Evolutionary conservation across 1,284 basidiomycete species (phyloP), one percentile per base, ranked within the genome.

Genomic region (Earliella scabrosa): DNA sequence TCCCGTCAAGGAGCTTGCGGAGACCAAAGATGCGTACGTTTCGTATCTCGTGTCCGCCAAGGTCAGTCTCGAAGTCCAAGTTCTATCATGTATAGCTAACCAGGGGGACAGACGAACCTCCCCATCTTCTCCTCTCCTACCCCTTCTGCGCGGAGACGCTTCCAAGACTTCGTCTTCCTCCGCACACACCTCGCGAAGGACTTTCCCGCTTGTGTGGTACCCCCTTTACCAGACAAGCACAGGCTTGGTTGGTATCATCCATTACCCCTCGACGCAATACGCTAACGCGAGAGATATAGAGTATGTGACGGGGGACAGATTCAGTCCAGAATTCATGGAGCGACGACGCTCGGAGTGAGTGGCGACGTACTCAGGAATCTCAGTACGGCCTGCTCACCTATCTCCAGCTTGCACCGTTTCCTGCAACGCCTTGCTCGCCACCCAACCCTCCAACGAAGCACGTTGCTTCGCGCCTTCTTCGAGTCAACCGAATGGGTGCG

Each of bases 401-500:
- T 43, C 10, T 45, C 45, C 66, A 97, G 95, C 63, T 84, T 99
- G 4, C 90, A 98, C 71, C 90, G 93, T 45, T 99, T 98, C 75
- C 77, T 98, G 31, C 89, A 97, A 71, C 87, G 97, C 36, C 76
- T 99, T 59, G 83, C 92, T 40, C 84, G 94, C 34, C 97, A 99
- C 74, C 96, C 97, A 10, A 97, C 92, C 0, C 77, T 99, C n/a
- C 95, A 97, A 70, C 82, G 97, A 39, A 93, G 92, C 58, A 91
- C 90, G 16, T 83, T 98, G 18, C 81, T 97, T 20, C 86, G 92
- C 21, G 92, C 92, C 45, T 99, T 99, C 75, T 87, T 99, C 53
- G 93, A 95, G 71, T 97, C 95, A 11, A 91, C 91, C 36, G 96
- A 99, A 93, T 99, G 97, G 97, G 95, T 96, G 70, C 58, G 85